Conservation (phyloP, 2,329 filamentous ascomycete species). For the Thelonectria olida region DNA sequence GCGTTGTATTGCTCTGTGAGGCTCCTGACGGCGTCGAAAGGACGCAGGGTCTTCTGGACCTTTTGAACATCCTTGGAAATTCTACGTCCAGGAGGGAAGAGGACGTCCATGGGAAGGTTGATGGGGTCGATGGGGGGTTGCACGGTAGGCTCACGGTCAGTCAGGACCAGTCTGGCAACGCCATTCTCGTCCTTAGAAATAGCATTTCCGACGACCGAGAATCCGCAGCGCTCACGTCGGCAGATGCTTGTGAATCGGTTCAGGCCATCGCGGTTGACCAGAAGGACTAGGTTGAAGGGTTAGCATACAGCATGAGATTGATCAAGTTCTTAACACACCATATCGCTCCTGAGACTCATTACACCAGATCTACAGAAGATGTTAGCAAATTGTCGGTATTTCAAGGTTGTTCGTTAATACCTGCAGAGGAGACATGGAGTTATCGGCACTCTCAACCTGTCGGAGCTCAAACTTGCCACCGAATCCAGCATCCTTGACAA, state of each 20-base stretch:
- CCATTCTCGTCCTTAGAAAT: constrained; percentile 68
- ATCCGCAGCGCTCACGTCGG: constrained; percentile 87
- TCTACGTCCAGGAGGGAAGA: constrained; percentile 76
- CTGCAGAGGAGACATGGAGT: constrained; percentile 91
- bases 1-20: constrained; percentile 72
- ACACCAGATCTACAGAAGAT: constrained; percentile 79
- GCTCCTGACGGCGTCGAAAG: constrained; percentile 75
- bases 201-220: constrained; percentile 88
- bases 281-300: constrained; percentile 65
- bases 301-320: background rate
- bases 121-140: constrained; percentile 75
- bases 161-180: constrained; percentile 78
- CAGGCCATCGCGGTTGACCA: constrained; percentile 82
- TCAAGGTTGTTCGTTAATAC: background rate
- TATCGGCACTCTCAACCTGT: constrained; percentile 89
- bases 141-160: constrained; percentile 79
- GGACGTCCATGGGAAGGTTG: constrained; percentile 85
- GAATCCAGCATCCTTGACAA: constrained; percentile 90
- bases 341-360: constrained; percentile 98
- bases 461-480: constrained; percentile 95
- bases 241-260: constrained; percentile 78
- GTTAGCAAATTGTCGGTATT: background rate
- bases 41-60: constrained; percentile 63
- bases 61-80: constrained; percentile 40
- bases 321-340: constrained; percentile 6